Evolutionary conservation across 495 filamentous ascomycete species (phyloP), one percentile per base, ranked within the genome.

Genomic region (Penicillium roqueforti): DNA sequence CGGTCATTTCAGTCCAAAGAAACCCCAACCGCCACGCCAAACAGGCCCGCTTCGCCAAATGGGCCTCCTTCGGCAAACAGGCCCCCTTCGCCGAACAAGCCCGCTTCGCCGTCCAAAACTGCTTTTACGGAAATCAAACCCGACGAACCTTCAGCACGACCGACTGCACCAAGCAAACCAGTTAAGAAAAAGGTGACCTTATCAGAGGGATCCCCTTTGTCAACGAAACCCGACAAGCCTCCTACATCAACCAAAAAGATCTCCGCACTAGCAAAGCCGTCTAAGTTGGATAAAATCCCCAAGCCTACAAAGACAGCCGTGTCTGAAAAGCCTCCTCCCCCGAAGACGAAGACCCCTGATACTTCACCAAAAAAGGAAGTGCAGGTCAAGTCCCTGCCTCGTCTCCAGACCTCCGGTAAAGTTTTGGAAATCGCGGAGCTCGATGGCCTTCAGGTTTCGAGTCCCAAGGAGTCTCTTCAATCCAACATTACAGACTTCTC

Each of bases 371-470:
- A 43, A 14, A 41, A 22, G 22, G 44, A 47, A 18, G 53, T 59
- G 13, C 54, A 53, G 22, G 43, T 52, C 4, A 61, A 62, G 26
- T 37, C 57, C n/a, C 54, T 60, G 14, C 59, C 64, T 7, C 62
- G 57, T 11, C 29, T 56, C 10, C 61, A 55, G 4, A 54, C 60
- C 6, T 51, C 56, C 5, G 37, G 48, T 9, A 58, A 34, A 49
- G 55, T 61, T 6, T 46, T 60, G 11, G 71, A 69, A 37, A 68
- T 76, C 14, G 74, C 72, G 3, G 74, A 76, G 48, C 47, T 76
- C 26, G 74, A 76, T 43, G 72, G 74, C 6, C 65, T 67, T 22
- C 74, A 76, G 56, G 61, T 76, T 1, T 51, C 50, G 31, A 61
- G 34, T 16, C 46, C 32, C 29, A 61, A 58, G 49, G 45, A 57